Evolutionary conservation across 495 filamentous ascomycete species (phyloP).

Genomic region (Talaromyces stipitatus): DNA sequence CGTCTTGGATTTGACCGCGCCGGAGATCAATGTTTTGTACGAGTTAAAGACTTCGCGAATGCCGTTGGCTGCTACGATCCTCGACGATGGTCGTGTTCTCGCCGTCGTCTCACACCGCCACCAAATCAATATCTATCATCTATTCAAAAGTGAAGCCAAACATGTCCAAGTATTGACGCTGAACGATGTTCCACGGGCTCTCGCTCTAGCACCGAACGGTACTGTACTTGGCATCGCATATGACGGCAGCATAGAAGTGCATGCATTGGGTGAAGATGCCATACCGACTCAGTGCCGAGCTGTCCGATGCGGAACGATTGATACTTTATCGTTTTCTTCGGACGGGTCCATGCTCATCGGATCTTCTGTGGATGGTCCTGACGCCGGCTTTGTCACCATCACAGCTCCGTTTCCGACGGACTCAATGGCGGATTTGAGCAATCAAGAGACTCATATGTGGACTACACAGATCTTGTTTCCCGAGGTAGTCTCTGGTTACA

Average conservation of each 20-base stretch:
- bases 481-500: constrained; percentile 65
- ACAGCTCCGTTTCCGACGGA: constrained; percentile 70
- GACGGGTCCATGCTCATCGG: constrained; percentile 83
- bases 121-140: constrained; percentile 72
- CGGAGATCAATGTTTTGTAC: constrained; percentile 54
- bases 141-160: constrained; percentile 52
- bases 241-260: constrained; percentile 78
- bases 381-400: constrained; percentile 66
- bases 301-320: constrained; percentile 74
- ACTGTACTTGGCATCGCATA: constrained; percentile 80
- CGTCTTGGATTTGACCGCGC: constrained; percentile 57
- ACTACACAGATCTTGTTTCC: constrained; percentile 86
- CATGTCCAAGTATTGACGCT: constrained; percentile 62
- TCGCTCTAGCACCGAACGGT: constrained; percentile 74
- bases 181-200: constrained; percentile 67
- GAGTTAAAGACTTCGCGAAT: constrained; percentile 75
- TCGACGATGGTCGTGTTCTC: constrained; percentile 67
- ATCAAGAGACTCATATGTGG: constrained; percentile 69
- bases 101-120: constrained; percentile 77
- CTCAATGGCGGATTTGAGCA: constrained; percentile 19
- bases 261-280: constrained; percentile 58
- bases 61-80: constrained; percentile 69
- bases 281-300: constrained; percentile 62
- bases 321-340: constrained; percentile 71
- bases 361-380: constrained; percentile 56